Percentiles rank a stretch among this genome's conserved stretches.
Conservation (phyloP, 306 rosid genomes). For the Psophocarpus tetragonolobus region DNA sequence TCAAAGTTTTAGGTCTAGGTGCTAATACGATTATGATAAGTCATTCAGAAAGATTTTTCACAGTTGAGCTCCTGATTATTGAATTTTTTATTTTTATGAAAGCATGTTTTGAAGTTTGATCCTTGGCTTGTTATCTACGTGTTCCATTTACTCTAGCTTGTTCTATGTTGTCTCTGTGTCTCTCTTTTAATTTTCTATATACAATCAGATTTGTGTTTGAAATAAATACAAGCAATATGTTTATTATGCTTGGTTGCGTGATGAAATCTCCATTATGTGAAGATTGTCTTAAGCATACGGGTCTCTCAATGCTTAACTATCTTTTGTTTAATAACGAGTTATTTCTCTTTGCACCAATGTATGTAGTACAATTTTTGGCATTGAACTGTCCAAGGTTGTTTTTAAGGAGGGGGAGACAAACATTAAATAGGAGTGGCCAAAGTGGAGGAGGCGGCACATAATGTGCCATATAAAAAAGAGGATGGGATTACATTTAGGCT, state of each 20-base stretch:
- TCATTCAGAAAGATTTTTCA: constrained; percentile 6
- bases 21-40: constrained; percentile 13
- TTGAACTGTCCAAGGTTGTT: constrained; percentile 7
- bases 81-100: constrained; percentile 9
- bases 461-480: not conserved
- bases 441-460: constrained; percentile 3
- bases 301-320: constrained; percentile 2
- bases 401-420: constrained; percentile 2
- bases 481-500: not conserved
- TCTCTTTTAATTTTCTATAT: not conserved
- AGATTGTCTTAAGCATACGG: not conserved
- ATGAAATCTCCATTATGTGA: constrained; percentile 8
- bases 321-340: not conserved
- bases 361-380: not conserved
- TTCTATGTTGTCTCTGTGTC: not conserved
- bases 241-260: constrained; percentile 23
- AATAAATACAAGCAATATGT: constrained; percentile 3
- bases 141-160: not conserved
- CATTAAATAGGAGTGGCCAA: not conserved
- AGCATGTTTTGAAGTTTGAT: not conserved
- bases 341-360: constrained; percentile 7
- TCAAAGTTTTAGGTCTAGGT: constrained; percentile 27
- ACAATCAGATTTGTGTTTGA: constrained; percentile 25
- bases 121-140: constrained; percentile 29
- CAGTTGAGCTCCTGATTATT: not conserved